phyloP scores from a whole-genome alignment of 148 eudicot species.

The Rhododendron ferrugineum region DNA sequence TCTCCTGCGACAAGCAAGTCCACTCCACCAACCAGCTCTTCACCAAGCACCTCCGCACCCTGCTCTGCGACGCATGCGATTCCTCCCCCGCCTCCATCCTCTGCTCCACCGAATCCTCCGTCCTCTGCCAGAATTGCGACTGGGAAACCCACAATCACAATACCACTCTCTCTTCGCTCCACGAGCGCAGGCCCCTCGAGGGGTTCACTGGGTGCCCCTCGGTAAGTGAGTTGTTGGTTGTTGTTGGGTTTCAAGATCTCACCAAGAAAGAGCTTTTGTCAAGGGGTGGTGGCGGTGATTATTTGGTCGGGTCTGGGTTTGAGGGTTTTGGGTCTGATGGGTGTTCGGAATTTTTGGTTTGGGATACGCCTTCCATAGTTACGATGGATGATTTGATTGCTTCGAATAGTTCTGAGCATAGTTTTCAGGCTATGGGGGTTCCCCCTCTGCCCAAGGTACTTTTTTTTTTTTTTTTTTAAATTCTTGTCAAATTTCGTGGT shows the following conservation, averaged over 20 bases:
- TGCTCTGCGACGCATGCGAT: slow-evolving; percentile 67
- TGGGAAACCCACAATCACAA: slow-evolving; percentile 44
- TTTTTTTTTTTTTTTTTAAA: too few relatives aligned
- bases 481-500: too few relatives aligned
- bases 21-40: slow-evolving; percentile 73
- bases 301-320: not conserved
- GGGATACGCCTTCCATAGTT: slow-evolving; percentile 46
- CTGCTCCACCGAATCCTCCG: slow-evolving; percentile 43
- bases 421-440: slow-evolving; percentile 45
- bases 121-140: slow-evolving; percentile 83
- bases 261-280: slow-evolving; percentile 14
- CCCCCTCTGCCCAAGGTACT: slow-evolving; percentile 58
- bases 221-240: slow-evolving; percentile 36
- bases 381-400: slow-evolving; percentile 48
- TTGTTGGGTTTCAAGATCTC: slow-evolving; percentile 51
- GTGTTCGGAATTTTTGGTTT: slow-evolving; percentile 39
- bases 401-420: slow-evolving; percentile 20
- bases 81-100: slow-evolving; percentile 58
- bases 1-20: slow-evolving; percentile 64
- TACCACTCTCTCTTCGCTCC: slow-evolving; percentile 10
- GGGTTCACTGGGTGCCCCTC: slow-evolving; percentile 69
- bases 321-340: slow-evolving; percentile 21
- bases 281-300: slow-evolving; percentile 5
- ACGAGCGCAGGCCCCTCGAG: slow-evolving; percentile 70
- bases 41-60: slow-evolving; percentile 60